Evolutionary conservation across 805 yeast species (phyloP).

Genomic region (Lipomyces japonicus): DNA sequence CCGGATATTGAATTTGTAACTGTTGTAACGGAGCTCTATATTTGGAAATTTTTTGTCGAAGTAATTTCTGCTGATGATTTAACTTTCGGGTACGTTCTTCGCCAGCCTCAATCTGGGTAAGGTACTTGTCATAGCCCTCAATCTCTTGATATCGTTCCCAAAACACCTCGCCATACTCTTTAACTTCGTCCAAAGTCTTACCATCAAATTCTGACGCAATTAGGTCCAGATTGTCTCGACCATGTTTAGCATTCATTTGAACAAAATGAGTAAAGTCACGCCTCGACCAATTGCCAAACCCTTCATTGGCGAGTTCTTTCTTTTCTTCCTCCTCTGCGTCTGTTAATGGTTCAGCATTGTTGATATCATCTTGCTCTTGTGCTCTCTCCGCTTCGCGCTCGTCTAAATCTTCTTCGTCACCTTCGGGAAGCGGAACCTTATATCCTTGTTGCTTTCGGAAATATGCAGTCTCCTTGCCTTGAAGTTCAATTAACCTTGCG

Average conservation of each 20-base stretch:
- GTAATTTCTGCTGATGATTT: constrained; percentile 69
- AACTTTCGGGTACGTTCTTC: constrained; percentile 72
- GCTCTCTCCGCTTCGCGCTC: constrained; percentile 49
- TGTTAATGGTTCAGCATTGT: constrained; percentile 73
- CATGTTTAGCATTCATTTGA: constrained; percentile 68
- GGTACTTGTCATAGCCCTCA: constrained; percentile 83
- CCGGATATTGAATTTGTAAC: constrained; percentile 65
- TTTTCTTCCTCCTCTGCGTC: constrained; percentile 67
- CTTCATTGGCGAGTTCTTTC: constrained; percentile 59
- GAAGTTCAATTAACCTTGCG: constrained; percentile 64
- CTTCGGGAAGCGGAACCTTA: constrained; percentile 52
- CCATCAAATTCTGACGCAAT: constrained; percentile 80
- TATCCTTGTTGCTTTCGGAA: constrained; percentile 65
- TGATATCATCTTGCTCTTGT: constrained; percentile 68
- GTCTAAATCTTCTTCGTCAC: constrained; percentile 44
- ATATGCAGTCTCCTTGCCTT: constrained; percentile 76
- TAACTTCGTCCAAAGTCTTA: constrained; percentile 74
- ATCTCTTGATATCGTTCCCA: constrained; percentile 77
- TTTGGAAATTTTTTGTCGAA: constrained; percentile 68
- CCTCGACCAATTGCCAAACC: constrained; percentile 79
- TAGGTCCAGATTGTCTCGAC: constrained; percentile 65
- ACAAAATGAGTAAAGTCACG: constrained; percentile 84
- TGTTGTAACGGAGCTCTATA: constrained; percentile 79
- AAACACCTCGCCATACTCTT: constrained; percentile 70
- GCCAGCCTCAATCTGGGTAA: constrained; percentile 79